These are phyloP conservation scores for Jackrogersella minutella DNA, from an alignment of 495 filamentous ascomycete species.

Conservation along the genomic window DNA sequence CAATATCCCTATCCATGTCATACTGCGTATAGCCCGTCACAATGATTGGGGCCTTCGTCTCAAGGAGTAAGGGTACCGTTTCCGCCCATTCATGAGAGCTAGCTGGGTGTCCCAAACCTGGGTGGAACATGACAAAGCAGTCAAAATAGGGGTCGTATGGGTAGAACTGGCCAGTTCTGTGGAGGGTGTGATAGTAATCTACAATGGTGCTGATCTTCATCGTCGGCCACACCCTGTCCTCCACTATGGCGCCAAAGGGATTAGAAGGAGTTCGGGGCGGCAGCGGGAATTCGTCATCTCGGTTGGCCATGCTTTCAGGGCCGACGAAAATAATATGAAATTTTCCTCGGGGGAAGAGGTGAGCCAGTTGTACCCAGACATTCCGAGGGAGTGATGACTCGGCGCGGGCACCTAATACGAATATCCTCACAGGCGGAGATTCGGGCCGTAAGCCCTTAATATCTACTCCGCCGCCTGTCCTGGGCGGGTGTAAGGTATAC, in stretches of 20 bases:
- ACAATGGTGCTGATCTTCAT: constrained; percentile 98
- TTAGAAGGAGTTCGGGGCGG: constrained; percentile 83
- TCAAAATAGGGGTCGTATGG: constrained; percentile 99
- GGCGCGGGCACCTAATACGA: constrained; percentile 93
- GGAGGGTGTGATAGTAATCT: constrained; percentile 97
- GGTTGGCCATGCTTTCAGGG: constrained; percentile 91
- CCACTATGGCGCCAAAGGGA: constrained; percentile 90
- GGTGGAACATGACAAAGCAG: constrained; percentile 94
- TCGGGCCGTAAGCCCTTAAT: constrained; percentile 82
- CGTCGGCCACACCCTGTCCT: constrained; percentile 81
- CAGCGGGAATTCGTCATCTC: constrained; percentile 88
- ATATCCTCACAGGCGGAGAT: constrained; percentile 87
- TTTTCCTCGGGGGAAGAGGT: constrained; percentile 83
- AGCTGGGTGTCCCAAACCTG: constrained; percentile 91
- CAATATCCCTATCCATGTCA: constrained; percentile 90
- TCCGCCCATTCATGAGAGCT: constrained; percentile 92
- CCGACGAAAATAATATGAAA: constrained; percentile 94
- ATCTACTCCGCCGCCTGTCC: constrained; percentile 72
- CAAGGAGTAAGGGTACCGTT: constrained; percentile 85
- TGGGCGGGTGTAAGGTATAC: constrained; percentile 90
- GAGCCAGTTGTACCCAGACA: constrained; percentile 88
- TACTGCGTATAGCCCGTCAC: constrained; percentile 94
- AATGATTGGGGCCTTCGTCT: constrained; percentile 94
- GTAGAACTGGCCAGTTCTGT: constrained; percentile 84
- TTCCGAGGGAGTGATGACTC: constrained; percentile 95